These are phyloP conservation scores for Boletus semigastroideus DNA, from an alignment of 1,284 basidiomycete genomes.

Conservation along the genomic window DNA sequence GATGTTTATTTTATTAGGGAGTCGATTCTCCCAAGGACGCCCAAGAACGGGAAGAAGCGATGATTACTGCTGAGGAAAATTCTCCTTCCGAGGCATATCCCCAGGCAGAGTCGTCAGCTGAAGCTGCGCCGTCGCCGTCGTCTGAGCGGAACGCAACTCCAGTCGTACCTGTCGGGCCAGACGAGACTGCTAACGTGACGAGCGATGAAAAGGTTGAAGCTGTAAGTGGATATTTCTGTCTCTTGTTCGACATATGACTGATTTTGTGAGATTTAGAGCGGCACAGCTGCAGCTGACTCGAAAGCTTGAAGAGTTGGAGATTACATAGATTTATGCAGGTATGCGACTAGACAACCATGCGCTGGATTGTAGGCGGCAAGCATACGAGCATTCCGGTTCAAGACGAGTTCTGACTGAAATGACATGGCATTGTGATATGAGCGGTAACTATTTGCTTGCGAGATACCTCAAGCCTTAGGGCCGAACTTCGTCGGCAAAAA, in stretches of 20 bases:
- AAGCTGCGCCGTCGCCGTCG: background rate
- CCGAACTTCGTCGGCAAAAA: too few relatives aligned
- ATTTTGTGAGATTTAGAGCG: slow-evolving; percentile 5
- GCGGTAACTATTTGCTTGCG: background rate
- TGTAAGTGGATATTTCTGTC: slow-evolving; percentile 16
- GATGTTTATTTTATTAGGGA: slow-evolving; percentile 21
- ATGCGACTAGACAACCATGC: background rate
- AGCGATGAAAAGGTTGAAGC: slow-evolving; percentile 6
- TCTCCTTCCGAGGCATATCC: background rate
- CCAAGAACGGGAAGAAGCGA: slow-evolving; percentile 26
- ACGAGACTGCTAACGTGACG: slow-evolving; percentile 2
- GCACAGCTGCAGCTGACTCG: slow-evolving; percentile 1
- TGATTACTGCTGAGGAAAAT: background rate
- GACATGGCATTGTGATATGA: background rate
- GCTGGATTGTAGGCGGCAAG: background rate
- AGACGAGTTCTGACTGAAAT: background rate
- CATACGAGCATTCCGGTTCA: background rate
- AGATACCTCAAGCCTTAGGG: too few relatives aligned
- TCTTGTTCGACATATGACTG: slow-evolving; percentile 2
- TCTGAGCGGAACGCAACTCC: slow-evolving; percentile 3
- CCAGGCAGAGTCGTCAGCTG: background rate
- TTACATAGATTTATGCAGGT: slow-evolving; percentile 6
- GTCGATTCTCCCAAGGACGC: slow-evolving; percentile 35
- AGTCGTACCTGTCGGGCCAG: background rate
- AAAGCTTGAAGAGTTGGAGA: slow-evolving; percentile 5